Base-by-base conservation (phyloP, 352 stramenopile species). In the Phytophthora europaea region DNA sequence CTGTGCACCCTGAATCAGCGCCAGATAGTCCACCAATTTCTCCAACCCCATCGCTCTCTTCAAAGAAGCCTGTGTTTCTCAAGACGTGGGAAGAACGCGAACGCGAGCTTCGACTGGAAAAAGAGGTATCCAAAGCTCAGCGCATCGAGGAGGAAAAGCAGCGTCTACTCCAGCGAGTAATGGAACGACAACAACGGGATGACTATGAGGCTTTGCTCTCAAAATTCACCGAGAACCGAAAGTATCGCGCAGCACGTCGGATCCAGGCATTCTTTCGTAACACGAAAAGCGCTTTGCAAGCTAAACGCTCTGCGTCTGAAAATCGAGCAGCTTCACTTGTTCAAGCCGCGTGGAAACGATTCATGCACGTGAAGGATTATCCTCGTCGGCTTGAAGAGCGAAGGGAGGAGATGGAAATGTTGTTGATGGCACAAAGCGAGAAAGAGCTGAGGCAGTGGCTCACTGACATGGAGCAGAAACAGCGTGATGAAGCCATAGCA, bases 31-130 rank as follows among this genome's bases (percentile, higher is more conserved):
- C 67, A 38, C 51, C 31, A 48, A 20, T 33, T 23, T 79, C 72
- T 12, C 61, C 72, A 6, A 69, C 68, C 13, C 15, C 16, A 15
- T 75, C 72, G 7, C 52, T 82, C 15, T 77, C 75, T 6, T 74
- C 77, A 10, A 88, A 82, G 58, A 89, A 88, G 26, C 85, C 87
- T 4, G 63, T 72, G 2, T 88, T 94, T 50, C 75, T 93, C 43
- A 86, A 87, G 75, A 91, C 80, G 5, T 95, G 85, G 82, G 85
- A 95, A 67, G 85, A 95, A 68, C 82, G 88, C 7, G 85, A 93
- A 66, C 75, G 75, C 47, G 76, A 87, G 43, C 74, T 82, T 13
- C 82, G 79, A 45, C 63, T 86, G 31, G 82, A 91, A 50, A 94
- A 95, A 55, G 83, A 91, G 23, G 31, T 74, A 0, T 82, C 79